Conservation (phyloP, 495 filamentous ascomycete genomes). For the Lepraria neglecta region DNA sequence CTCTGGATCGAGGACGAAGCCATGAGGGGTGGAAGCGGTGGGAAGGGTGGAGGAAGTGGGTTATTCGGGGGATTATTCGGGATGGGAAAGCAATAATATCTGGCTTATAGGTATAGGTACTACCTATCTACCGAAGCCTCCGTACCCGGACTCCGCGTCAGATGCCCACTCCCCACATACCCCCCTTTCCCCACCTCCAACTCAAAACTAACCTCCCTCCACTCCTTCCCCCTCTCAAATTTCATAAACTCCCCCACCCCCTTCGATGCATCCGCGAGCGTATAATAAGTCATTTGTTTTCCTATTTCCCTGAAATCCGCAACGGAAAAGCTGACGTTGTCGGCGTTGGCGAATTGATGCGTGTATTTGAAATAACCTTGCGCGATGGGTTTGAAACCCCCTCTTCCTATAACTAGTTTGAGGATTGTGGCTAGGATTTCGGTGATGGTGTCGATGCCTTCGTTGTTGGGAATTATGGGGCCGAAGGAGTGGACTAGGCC, state of each 20-base stretch:
- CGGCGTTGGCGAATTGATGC: neutral
- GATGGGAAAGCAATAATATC: conserved; percentile 23
- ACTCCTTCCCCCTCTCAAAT: neutral
- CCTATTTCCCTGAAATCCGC: neutral
- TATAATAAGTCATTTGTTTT: neutral
- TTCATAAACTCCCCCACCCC: neutral
- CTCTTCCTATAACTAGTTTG: neutral
- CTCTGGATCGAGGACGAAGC: conserved; percentile 58
- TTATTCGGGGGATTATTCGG: conserved; percentile 44
- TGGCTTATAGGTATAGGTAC: too few relatives aligned
- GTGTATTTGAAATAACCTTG: neutral
- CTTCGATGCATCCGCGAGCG: neutral
- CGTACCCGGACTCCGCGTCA: too few relatives aligned
- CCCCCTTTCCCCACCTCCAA: neutral
- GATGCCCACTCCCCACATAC: conserved; percentile 9
- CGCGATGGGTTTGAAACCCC: neutral
- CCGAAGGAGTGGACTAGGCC: conserved; percentile 7
- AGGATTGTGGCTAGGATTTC: neutral
- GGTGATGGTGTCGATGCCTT: neutral
- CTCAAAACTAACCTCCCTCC: neutral
- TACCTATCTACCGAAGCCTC: too few relatives aligned
- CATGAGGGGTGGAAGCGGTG: conserved; percentile 44
- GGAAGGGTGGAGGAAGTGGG: conserved; percentile 38
- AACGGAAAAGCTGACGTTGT: neutral
- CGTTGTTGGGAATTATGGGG: neutral